Conservation (phyloP, 805 yeast species). For the Yarrowia alimentaria region DNA sequence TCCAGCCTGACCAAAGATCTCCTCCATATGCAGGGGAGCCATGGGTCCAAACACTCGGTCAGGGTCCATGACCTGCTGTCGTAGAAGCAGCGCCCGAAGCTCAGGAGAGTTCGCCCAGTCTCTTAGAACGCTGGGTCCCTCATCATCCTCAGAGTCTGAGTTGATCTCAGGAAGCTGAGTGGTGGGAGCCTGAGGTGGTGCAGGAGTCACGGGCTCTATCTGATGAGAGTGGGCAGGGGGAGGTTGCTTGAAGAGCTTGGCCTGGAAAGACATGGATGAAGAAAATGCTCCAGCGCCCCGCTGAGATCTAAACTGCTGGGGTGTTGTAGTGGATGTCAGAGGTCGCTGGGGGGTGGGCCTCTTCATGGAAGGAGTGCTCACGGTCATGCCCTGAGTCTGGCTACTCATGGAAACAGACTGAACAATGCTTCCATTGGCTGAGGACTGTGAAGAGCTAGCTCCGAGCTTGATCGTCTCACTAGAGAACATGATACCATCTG, state of each 20-base stretch:
- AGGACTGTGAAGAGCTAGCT: conserved; percentile 26
- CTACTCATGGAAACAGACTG: no score
- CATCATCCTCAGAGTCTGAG: conserved; percentile 53
- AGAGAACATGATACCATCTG: conserved; percentile 28
- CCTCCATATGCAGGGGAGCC: conserved; percentile 66
- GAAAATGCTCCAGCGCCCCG: conserved; percentile 8
- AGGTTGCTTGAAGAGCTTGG: conserved; percentile 24
- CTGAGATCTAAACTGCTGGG: conserved; percentile 27
- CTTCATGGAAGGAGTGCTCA: no score
- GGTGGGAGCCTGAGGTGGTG: conserved; percentile 21
- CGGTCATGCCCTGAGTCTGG: no score
- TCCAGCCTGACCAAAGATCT: conserved; percentile 54
- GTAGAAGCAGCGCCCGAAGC: conserved; percentile 47
- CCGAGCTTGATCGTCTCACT: conserved; percentile 39
- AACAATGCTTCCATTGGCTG: no score
- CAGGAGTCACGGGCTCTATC: conserved; percentile 21
- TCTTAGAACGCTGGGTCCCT: conserved; percentile 48
- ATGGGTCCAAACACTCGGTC: conserved; percentile 71
- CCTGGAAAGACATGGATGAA: conserved; percentile 25
- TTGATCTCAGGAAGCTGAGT: conserved; percentile 38
- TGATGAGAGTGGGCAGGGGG: conserved; percentile 3
- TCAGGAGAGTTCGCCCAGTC: conserved; percentile 67
- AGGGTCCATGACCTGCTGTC: conserved; percentile 58
- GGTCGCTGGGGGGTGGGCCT: conserved; percentile 27
- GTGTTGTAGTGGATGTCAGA: conserved; percentile 20